Base-by-base conservation (phyloP, 495 filamentous ascomycete species). In the Penicillium cosmopolitanum region DNA sequence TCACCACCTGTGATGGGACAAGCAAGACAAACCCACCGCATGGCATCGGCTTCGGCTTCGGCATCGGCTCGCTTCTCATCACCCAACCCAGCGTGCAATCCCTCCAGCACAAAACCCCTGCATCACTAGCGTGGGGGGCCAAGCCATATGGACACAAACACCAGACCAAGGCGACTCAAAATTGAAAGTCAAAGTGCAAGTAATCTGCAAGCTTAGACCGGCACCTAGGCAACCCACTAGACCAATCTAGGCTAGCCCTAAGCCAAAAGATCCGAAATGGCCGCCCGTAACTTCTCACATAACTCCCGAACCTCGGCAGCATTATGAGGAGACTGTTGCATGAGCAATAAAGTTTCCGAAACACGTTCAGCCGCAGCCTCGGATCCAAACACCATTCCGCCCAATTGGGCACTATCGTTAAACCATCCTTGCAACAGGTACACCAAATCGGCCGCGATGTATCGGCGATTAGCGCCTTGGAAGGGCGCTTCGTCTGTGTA, bases 401-500 rank as follows among this genome's bases (percentile, higher is more conserved):
- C 80, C 15, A 78, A 72, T 34, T 85, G 78, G 42, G 82, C 73
- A 38, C 83, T 87, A 36, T 86, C 80, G 34, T 80, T 74, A 60
- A 84, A 87, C 90, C 90, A 93, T 35, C 74, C 69, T 35, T 82
- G 67, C 13, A 84, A 71, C 19, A 89, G 71, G 66, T 89, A 86
- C 1, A 88, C 68, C 13, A 91, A 81, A 62, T 90, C 85, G 40
- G 74, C 74, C 31, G 85, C 85, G 18, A 91, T 73, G 53, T 80
- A 74, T n/a, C 76, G 79, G 51, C 83, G 82, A 51, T 85, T 86
- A 1, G 77, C 68, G 6, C 87, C 90, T 21, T 84, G 82, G 73
- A 97, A 97, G 0, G 96, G 95, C 7, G 86, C 80, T 67, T 95
- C 90, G 62, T 96, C 87, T 43, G 86, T 83, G 72, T 94, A 93